Evolutionary conservation across 768 basidiomycete species (phyloP).

Genomic region (Leccinum ochraceum): DNA sequence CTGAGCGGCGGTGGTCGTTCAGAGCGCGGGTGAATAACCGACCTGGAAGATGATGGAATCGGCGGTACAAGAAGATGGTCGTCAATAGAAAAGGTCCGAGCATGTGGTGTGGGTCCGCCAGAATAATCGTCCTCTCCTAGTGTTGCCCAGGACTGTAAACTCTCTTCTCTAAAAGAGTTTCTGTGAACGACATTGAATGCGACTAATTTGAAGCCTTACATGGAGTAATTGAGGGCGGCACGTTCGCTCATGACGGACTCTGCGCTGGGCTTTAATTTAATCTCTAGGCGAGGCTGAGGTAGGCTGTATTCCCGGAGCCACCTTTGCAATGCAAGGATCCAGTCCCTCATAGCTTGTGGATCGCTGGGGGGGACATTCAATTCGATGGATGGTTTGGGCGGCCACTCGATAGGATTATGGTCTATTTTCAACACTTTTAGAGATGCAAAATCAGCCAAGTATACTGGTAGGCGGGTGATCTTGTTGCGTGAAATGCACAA

Average conservation of each 20-base stretch:
- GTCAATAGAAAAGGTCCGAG: slow-evolving; percentile 61
- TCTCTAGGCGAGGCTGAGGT: slow-evolving; percentile 33
- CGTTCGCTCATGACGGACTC: slow-evolving; percentile 54
- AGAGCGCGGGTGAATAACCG: slow-evolving; percentile 26
- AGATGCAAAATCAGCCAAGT: slow-evolving; percentile 68
- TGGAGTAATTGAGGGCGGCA: slow-evolving; percentile 35
- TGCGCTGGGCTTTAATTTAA: slow-evolving; percentile 39
- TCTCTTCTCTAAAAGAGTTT: slow-evolving; percentile 37
- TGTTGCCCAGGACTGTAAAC: slow-evolving; percentile 45
- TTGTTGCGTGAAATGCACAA: slow-evolving; percentile 87
- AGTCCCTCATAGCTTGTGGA: slow-evolving; percentile 60
- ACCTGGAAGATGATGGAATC: slow-evolving; percentile 26
- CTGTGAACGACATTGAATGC: slow-evolving; percentile 2
- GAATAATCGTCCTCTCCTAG: slow-evolving; percentile 40
- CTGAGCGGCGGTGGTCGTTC: slow-evolving; percentile 52
- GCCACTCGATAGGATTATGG: slow-evolving; percentile 94
- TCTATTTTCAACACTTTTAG: slow-evolving; percentile 84
- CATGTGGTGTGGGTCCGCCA: slow-evolving; percentile 48
- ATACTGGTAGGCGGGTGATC: slow-evolving; percentile 74
- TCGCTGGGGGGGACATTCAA: slow-evolving; percentile 42
- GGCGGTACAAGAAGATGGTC: slow-evolving; percentile 51
- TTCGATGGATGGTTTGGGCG: slow-evolving; percentile 61
- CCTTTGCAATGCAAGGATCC: slow-evolving; percentile 68
- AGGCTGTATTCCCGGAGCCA: slow-evolving; percentile 68
- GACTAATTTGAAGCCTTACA: slow-evolving; percentile 22